A percentile compares a stretch with the other conserved stretches of the same genome.
Evolutionary conservation across 2,329 filamentous ascomycete genomes (phyloP).

Genomic region (Ophiostoma sp.): DNA sequence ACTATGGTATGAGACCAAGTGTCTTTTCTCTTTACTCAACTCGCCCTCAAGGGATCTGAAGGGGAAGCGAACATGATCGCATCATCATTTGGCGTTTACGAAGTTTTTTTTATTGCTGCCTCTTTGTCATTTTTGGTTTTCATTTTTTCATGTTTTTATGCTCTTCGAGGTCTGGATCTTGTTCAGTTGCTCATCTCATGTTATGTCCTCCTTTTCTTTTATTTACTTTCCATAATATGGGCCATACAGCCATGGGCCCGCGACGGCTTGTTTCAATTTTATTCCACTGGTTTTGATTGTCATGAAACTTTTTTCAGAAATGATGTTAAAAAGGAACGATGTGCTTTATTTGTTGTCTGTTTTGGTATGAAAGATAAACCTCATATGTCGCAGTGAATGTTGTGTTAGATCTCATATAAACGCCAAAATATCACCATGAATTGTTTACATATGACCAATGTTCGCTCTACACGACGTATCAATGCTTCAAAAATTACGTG

Average conservation of each 20-base stretch:
- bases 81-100: conserved; percentile 24
- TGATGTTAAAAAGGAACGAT: neutral
- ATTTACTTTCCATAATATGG: neutral
- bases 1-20: neutral
- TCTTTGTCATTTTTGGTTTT: neutral
- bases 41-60: neutral
- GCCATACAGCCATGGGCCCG: neutral
- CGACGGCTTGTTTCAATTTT: neutral
- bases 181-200: neutral
- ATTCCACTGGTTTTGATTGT: neutral
- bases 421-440: too few species aligned
- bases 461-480: neutral
- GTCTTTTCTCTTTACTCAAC: neutral
- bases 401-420: too few species aligned
- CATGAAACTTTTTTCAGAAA: neutral
- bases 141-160: neutral
- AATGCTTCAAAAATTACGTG: neutral
- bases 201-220: neutral
- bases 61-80: conserved; percentile 12
- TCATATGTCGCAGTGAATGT: too few species aligned
- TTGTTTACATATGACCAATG: neutral
- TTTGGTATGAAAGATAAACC: too few species aligned
- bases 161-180: neutral
- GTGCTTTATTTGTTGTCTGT: neutral
- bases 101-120: neutral